Evolutionary conservation across 2,329 filamentous ascomycete species (phyloP), one percentile per base, ranked within the genome.

Genomic region (Phialophora verrucosa): DNA sequence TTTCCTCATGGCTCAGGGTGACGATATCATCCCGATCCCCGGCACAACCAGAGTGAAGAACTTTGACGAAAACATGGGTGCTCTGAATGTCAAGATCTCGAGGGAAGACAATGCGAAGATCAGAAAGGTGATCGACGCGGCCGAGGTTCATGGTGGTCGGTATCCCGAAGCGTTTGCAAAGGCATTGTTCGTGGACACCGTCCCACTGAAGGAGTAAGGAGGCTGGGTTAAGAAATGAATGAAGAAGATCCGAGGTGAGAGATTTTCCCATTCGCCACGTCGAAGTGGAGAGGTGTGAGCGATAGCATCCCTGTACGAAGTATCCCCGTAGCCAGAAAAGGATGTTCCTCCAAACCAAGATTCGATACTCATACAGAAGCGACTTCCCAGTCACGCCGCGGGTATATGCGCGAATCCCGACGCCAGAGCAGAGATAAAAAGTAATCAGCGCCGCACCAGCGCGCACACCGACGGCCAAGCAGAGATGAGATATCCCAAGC

Each of bases 1-100:
- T 0, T 91, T 88, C 87, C 71, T 90, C 63, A 71, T 88, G 69
- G 83, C 83, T 3, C 87, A 90, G 71, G 85, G 85, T 35, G 47
- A 89, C 90, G 82, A 71, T 55, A 71, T 75, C 31, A 64, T 74
- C 62, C 73, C 72, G 0, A 74, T 74, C 57, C 74, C 73, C 17
- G 73, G 73, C 12, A 75, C 73, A 25, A 74, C 71, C 29, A 71
- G 65, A 42, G 53, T 62, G 44, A 71, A 70, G 54, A 74, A 74
- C 55, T 70, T 74, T 57, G 72, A 75, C 31, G 67, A 74, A 51
- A 74, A 74, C 42, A 65, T 74, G 53, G 70, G 53, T 2, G 54
- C 70, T 23, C 53, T 73, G 54, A 68, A 70, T 11, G 63, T 74
- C 44, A 63, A 68, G n/a, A 60, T 74, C 59, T 71, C 67, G 17